Evolutionary conservation across 108 stramenopile genomes (phyloP), one percentile per base, ranked within the genome.

Genomic region (Conticribra guillardii): DNA sequence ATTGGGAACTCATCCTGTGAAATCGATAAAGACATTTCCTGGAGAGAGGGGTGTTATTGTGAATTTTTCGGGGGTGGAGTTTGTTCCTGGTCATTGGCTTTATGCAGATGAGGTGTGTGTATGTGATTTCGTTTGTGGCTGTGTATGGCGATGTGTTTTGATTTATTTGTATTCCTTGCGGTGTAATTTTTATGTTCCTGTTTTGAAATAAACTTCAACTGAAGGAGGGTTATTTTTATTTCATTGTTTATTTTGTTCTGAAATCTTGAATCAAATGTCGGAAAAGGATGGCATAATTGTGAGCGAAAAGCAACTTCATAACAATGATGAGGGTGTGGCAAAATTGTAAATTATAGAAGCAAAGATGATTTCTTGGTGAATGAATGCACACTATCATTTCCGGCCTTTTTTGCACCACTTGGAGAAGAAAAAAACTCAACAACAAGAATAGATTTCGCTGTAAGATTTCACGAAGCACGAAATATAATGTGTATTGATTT

Each of bases 1-100:
- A 0, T 53, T 87, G 50, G 85, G 87, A 0, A 85, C 88, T 7
- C 71, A 83, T 79, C 91, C 91, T 11, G 54, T 85, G 2, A 89
- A 87, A 49, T 82, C 83, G 21, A 15, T 74, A n/a, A 89, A 88
- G 74, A 62, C 63, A 2, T 64, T 71, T 48, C 31, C 31, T 19
- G 84, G 84, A 19, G 78, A 80, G 37, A 48, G 54, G 44, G 81
- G 78, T 27, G 32, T 55, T 7, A 27, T 27, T 27, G 81, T 82
- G 4, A 64, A 69, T 50, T 85, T 85, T 61, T 81, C 64, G 30
- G 84, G 84, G 0, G 80, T 85, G 21, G 84, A 85, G 44, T 85
- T 85, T 58, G 70, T 76, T 0, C 73, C 73, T 19, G 84, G 84
- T 11, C 65, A 68, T 22, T 85, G 64, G 62, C 45, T 80, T 16